These are phyloP conservation scores for Ganoderma sp. DNA, from an alignment of 1,284 basidiomycete genomes.

Conservation along the genomic window DNA sequence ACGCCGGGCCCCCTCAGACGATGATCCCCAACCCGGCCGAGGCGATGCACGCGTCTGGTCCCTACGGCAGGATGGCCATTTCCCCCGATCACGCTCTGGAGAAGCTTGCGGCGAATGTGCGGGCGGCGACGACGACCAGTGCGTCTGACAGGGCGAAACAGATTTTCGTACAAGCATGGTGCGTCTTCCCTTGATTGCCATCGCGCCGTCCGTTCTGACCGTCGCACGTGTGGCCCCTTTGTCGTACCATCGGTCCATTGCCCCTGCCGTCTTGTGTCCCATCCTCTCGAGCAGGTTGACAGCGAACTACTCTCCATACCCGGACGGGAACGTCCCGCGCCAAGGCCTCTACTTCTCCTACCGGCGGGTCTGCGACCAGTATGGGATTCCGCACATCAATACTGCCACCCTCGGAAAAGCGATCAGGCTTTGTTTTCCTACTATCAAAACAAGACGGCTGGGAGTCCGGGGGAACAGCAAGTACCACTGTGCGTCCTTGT, in stretches of 20 bases:
- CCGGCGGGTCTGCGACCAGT: slow-evolving; percentile 86
- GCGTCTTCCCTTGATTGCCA: slow-evolving; percentile 38
- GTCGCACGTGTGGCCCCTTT: slow-evolving; percentile 14
- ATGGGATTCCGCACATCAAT: slow-evolving; percentile 91
- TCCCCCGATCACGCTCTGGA: slow-evolving; percentile 78
- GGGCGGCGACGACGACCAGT: slow-evolving; percentile 85
- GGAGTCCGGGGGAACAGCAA: slow-evolving; percentile 92
- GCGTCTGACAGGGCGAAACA: slow-evolving; percentile 88
- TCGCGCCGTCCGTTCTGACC: slow-evolving; percentile 8
- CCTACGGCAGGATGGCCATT: slow-evolving; percentile 76
- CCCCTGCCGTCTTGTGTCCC: slow-evolving; percentile 4
- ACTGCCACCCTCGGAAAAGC: slow-evolving; percentile 94
- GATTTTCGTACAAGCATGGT: slow-evolving; percentile 91
- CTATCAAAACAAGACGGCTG: slow-evolving; percentile 90
- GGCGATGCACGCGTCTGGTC: slow-evolving; percentile 65
- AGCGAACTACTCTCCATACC: slow-evolving; percentile 88
- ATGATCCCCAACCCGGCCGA: slow-evolving; percentile 54
- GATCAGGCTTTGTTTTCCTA: slow-evolving; percentile 89
- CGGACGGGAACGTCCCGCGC: slow-evolving; percentile 87
- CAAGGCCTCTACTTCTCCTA: slow-evolving; percentile 93
- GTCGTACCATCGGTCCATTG: slow-evolving; percentile 10
- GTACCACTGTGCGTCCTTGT: slow-evolving; percentile 77
- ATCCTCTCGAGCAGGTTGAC: slow-evolving; percentile 62
- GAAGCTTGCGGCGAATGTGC: slow-evolving; percentile 84
- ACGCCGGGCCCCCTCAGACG: slow-evolving; percentile 48